These are phyloP conservation scores for Eremomyces bilateralis DNA, from an alignment of 495 filamentous ascomycete species.

Conservation along the genomic window DNA sequence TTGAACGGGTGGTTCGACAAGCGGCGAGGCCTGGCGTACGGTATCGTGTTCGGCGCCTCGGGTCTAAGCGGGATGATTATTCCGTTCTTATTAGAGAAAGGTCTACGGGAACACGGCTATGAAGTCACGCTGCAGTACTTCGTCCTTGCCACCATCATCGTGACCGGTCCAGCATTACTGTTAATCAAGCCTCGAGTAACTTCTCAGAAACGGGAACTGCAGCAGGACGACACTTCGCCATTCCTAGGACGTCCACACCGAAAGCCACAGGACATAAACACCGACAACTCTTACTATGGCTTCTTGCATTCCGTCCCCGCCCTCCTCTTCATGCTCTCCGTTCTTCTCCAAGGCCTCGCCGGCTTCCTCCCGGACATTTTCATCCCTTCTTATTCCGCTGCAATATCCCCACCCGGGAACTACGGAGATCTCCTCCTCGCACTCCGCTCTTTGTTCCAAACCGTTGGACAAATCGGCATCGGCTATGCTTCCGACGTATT, in stretches of 20 bases:
- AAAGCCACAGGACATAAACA: background rate
- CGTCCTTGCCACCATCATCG: constrained; percentile 16
- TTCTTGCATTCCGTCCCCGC: constrained; percentile 4
- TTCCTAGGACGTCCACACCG: no score
- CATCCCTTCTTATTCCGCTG: constrained; percentile 10
- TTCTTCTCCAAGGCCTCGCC: constrained; percentile 10
- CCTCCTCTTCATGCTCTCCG: constrained; percentile 5
- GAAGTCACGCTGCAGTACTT: constrained; percentile 19
- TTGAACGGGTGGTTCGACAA: constrained; percentile 21
- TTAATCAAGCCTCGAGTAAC: constrained; percentile 16
- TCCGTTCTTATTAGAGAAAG: constrained; percentile 17
- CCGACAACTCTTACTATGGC: background rate
- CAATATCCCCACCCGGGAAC: constrained; percentile 5
- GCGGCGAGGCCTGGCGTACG: constrained; percentile 23
- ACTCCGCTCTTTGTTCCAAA: constrained; percentile 7
- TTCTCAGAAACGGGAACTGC: constrained; percentile 1
- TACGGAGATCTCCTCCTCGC: constrained; percentile 7
- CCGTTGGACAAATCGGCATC: constrained; percentile 9
- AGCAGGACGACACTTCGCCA: background rate
- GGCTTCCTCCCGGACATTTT: constrained; percentile 12
- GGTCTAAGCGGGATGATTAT: constrained; percentile 19
- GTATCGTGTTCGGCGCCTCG: constrained; percentile 19
- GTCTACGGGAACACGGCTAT: constrained; percentile 18
- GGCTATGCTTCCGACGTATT: constrained; percentile 10
- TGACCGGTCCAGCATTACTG: constrained; percentile 16